These are phyloP conservation scores for Pseudocercospora pini-densiflorae DNA, from an alignment of 2,329 filamentous ascomycete genomes.

Conservation along the genomic window DNA sequence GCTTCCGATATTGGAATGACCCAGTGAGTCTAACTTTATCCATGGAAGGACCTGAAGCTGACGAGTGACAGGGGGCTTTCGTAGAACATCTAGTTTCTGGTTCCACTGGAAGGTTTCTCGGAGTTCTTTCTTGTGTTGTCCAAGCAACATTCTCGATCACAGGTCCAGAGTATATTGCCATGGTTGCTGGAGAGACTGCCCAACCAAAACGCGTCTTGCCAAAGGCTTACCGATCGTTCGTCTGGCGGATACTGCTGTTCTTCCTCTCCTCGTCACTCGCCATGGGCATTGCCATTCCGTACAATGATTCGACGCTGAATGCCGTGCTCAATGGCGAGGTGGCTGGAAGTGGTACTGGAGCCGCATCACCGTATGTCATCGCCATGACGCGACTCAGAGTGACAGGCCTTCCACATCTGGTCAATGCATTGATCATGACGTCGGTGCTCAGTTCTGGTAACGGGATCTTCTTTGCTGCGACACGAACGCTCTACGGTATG, in stretches of 20 bases:
- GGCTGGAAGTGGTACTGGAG: conserved; percentile 57
- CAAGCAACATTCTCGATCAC: conserved; percentile 70
- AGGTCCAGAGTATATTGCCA: conserved; percentile 68
- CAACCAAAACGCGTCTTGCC: conserved; percentile 73
- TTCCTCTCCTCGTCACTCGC: conserved; percentile 75
- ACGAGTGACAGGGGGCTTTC: conserved; percentile 57
- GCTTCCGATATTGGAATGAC: conserved; percentile 68
- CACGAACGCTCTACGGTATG: conserved; percentile 67
- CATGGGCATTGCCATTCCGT: conserved; percentile 72
- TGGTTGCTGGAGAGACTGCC: conserved; percentile 70
- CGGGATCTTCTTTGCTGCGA: conserved; percentile 68
- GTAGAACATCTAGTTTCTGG: conserved; percentile 66
- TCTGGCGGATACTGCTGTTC: conserved; percentile 75
- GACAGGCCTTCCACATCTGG: conserved; percentile 66
- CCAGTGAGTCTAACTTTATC: neutral
- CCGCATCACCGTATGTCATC: conserved; percentile 69
- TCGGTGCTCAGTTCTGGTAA: conserved; percentile 71
- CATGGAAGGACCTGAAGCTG: neutral
- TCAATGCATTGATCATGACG: conserved; percentile 72
- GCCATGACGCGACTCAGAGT: conserved; percentile 71
- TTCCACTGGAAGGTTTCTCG: conserved; percentile 71
- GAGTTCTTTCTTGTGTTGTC: conserved; percentile 76
- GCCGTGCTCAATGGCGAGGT: conserved; percentile 62
- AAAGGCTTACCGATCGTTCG: conserved; percentile 75
- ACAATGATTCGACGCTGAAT: conserved; percentile 65